Evolutionary conservation across 768 basidiomycete genomes (phyloP).

Genomic region (Lactifluus rugatus): DNA sequence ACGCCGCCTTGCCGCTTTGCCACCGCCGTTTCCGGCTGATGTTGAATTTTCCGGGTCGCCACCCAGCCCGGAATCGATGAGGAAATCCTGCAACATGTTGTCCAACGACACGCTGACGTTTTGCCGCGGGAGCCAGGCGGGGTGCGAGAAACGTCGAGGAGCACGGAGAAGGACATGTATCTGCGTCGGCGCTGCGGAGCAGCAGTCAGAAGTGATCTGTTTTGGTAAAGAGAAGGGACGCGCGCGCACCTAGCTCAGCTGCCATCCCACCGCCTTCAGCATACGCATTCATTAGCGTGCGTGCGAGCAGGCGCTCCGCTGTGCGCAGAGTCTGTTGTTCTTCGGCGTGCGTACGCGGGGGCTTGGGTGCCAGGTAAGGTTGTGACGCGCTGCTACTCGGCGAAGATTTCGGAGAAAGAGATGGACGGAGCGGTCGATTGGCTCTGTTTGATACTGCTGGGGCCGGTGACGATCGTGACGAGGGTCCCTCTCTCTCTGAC

Average conservation of each 20-base stretch:
- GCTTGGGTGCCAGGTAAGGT: constrained; percentile 2
- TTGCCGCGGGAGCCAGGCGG: constrained; percentile 40
- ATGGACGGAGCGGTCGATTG: constrained; percentile 11
- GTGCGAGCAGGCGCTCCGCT: constrained; percentile 36
- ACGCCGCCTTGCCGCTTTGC: constrained; percentile 18
- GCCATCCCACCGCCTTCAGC: constrained; percentile 36
- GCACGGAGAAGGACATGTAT: constrained; percentile 40
- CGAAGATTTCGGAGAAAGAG: constrained; percentile 11
- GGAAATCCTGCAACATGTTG: constrained; percentile 28
- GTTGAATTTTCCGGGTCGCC: neutral
- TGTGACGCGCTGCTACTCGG: constrained; percentile 4
- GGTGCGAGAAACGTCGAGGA: constrained; percentile 38
- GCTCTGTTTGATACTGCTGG: constrained; percentile 5
- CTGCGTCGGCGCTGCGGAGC: constrained; percentile 35
- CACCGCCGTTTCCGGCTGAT: constrained; percentile 21
- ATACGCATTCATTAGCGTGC: constrained; percentile 36
- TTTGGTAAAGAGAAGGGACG: neutral
- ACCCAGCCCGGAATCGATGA: constrained; percentile 24
- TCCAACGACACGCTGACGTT: constrained; percentile 32
- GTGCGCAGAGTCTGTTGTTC: constrained; percentile 28
- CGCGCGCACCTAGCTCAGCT: constrained; percentile 31
- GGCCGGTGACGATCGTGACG: constrained; percentile 8
- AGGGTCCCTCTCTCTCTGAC: neutral
- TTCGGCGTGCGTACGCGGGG: constrained; percentile 23
- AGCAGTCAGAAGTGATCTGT: neutral